Conservation (phyloP, 2,329 filamentous ascomycete genomes). For the Pseudocercospora fuligena region DNA sequence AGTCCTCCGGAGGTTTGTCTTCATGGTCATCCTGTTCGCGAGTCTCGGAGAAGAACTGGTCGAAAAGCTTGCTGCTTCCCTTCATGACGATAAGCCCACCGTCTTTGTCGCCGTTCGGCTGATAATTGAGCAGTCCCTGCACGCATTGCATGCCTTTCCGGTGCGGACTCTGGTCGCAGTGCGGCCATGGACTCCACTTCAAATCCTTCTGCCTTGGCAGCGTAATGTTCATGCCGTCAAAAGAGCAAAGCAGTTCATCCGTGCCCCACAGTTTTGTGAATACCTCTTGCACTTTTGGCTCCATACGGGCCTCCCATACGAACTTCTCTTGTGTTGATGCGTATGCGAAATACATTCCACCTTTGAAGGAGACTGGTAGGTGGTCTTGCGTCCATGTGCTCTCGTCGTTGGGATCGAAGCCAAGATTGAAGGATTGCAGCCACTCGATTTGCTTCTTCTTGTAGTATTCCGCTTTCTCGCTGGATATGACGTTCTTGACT, state of each 20-base stretch:
- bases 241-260: conserved; percentile 38
- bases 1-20: conserved; percentile 41
- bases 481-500: conserved; percentile 35
- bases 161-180: conserved; percentile 50
- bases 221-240: conserved; percentile 49
- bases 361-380: conserved; percentile 51
- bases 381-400: conserved; percentile 52
- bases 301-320: conserved; percentile 50
- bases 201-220: conserved; percentile 49
- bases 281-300: conserved; percentile 47
- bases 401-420: conserved; percentile 40
- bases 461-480: conserved; percentile 38
- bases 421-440: conserved; percentile 38
- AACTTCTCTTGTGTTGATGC: conserved; percentile 49
- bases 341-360: conserved; percentile 52
- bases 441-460: conserved; percentile 40
- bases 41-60: conserved; percentile 52
- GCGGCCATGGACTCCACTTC: conserved; percentile 51
- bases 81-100: conserved; percentile 54
- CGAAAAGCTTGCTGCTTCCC: conserved; percentile 48
- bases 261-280: conserved; percentile 52
- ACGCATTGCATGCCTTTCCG: conserved; percentile 49
- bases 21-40: conserved; percentile 35
- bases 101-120: conserved; percentile 52
- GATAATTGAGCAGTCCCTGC: conserved; percentile 53